A percentile compares a stretch with the other conserved stretches of the same genome.
phyloP scores from a whole-genome alignment of 1,284 basidiomycete genomes.

The Singerocomus rubriflavus region DNA sequence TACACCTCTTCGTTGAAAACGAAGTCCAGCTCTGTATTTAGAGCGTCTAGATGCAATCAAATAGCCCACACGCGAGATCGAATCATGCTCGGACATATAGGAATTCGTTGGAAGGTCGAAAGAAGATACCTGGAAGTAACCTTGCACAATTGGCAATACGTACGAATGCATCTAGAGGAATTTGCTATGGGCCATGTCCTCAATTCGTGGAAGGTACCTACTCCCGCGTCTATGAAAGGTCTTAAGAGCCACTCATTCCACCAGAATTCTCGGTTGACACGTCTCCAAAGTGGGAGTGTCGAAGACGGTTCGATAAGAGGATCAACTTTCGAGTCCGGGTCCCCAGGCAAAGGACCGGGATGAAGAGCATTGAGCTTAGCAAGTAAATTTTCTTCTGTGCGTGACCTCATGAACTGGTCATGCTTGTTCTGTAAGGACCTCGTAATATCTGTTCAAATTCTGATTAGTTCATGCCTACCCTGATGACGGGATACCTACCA shows the following conservation, averaged over 20 bases:
- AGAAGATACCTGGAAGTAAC: slow-evolving; percentile 61
- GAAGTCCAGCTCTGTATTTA: slow-evolving; percentile 86
- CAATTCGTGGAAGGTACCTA: slow-evolving; percentile 33
- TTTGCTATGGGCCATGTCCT: neutral
- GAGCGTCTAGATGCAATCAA: slow-evolving; percentile 83
- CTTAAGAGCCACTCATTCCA: slow-evolving; percentile 85
- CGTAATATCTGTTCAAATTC: slow-evolving; percentile 59
- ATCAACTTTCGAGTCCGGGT: slow-evolving; percentile 44
- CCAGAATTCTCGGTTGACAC: slow-evolving; percentile 83
- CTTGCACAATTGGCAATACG: slow-evolving; percentile 74
- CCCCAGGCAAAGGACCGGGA: slow-evolving; percentile 5
- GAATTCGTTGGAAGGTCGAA: slow-evolving; percentile 58
- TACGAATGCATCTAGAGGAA: slow-evolving; percentile 48
- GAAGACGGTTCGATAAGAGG: slow-evolving; percentile 65
- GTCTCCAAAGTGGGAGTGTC: slow-evolving; percentile 77
- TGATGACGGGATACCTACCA: slow-evolving; percentile 42
- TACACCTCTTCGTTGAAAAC: slow-evolving; percentile 94
- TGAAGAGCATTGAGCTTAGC: slow-evolving; percentile 50
- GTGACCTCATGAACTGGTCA: slow-evolving; percentile 54
- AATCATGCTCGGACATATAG: slow-evolving; percentile 43
- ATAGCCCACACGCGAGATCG: slow-evolving; percentile 54
- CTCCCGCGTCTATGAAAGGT: slow-evolving; percentile 73
- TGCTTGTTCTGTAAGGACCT: slow-evolving; percentile 78
- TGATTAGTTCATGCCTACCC: neutral
- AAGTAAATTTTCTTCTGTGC: slow-evolving; percentile 54